Evolutionary conservation across 768 basidiomycete species (phyloP).

Genomic region (Scleroderma citrinum): DNA sequence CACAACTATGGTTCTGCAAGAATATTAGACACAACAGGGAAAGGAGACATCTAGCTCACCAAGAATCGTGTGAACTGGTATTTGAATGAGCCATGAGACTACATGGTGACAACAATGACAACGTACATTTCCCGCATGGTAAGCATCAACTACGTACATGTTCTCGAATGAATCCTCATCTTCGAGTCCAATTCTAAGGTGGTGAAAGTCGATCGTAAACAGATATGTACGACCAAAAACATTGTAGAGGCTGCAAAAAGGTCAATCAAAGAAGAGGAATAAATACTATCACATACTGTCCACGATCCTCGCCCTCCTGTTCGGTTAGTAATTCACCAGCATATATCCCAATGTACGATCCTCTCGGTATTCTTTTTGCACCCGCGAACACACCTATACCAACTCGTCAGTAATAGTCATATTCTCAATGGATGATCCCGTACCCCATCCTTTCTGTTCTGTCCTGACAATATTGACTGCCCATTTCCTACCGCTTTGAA

Average conservation of each 20-base stretch:
- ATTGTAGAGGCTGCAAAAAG: conserved; percentile 57
- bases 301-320: conserved; percentile 59
- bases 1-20: conserved; percentile 82
- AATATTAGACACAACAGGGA: neutral
- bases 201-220: conserved; percentile 76
- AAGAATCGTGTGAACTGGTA: conserved; percentile 85
- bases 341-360: conserved; percentile 80
- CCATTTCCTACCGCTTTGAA: conserved; percentile 70
- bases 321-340: conserved; percentile 78
- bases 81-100: conserved; percentile 1
- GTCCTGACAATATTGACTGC: conserved; percentile 67
- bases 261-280: neutral
- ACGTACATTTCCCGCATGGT: conserved; percentile 1
- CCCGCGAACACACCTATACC: conserved; percentile 65
- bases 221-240: conserved; percentile 71
- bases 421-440: conserved; percentile 11
- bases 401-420: neutral
- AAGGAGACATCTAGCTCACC: conserved; percentile 36
- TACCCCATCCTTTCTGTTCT: conserved; percentile 80
- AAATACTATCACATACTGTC: conserved; percentile 43
- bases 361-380: conserved; percentile 53
- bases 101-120: neutral
- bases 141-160: conserved; percentile 44
- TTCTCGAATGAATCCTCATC: conserved; percentile 21
- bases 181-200: conserved; percentile 39